Evolutionary conservation across 2,329 filamentous ascomycete species (phyloP).

Genomic region (Claviceps maximensis): DNA sequence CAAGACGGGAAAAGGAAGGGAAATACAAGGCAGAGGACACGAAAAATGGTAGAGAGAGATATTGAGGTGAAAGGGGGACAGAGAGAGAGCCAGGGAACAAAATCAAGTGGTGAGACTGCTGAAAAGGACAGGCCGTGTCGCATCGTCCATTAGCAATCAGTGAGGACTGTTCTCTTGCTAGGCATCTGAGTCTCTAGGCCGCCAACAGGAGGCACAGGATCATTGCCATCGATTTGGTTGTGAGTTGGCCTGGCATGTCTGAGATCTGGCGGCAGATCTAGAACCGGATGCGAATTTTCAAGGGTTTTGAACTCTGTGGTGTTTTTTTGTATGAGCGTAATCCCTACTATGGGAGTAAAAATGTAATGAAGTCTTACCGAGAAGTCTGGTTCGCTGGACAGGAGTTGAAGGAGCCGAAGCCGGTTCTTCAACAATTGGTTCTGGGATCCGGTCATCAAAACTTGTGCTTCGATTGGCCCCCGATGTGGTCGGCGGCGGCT

Average conservation of each 20-base stretch:
- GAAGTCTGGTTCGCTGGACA: slow-evolving; percentile 12
- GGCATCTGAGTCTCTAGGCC: not conserved
- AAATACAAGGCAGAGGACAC: not conserved
- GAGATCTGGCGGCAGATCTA: not conserved
- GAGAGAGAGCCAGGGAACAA: not conserved
- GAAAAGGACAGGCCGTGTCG: too few relatives aligned
- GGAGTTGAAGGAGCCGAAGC: slow-evolving; percentile 14
- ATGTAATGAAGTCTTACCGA: slow-evolving; percentile 15
- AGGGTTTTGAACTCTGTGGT: not conserved
- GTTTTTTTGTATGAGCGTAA: not conserved
- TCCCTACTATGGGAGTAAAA: not conserved
- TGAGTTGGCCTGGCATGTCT: not conserved
- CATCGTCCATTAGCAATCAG: too few relatives aligned
- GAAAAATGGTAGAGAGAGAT: too few relatives aligned
- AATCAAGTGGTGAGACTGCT: not conserved
- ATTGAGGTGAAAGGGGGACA: too few relatives aligned
- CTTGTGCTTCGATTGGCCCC: not conserved
- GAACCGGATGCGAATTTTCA: not conserved
- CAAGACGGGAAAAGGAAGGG: not conserved
- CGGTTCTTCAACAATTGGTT: slow-evolving; percentile 24
- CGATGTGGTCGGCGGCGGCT: not conserved
- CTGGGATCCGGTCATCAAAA: slow-evolving; percentile 12
- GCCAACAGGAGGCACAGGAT: not conserved
- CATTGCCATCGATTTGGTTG: not conserved
- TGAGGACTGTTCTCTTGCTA: not conserved